Evolutionary conservation across 1,284 basidiomycete genomes (phyloP).

Genomic region (Trichosporon inkin): DNA sequence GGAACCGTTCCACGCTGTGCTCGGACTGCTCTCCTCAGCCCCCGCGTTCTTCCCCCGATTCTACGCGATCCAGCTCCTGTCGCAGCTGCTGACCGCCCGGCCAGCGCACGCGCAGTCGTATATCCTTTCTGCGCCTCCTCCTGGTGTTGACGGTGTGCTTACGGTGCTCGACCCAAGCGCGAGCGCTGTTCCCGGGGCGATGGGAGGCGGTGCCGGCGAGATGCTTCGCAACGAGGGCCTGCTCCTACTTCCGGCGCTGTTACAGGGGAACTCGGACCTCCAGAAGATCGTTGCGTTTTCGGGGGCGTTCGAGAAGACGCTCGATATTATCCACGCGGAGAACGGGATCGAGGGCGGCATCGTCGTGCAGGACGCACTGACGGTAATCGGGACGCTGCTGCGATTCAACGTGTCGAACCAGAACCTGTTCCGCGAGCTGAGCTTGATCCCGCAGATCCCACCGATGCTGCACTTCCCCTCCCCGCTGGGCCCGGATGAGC

Average conservation of each 20-base stretch:
- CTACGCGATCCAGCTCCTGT: constrained; percentile 77
- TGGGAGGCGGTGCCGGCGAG: constrained; percentile 46
- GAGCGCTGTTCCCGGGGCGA: constrained; percentile 22
- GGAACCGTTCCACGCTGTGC: constrained; percentile 68
- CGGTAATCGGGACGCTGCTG: constrained; percentile 77
- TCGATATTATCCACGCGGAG: constrained; percentile 80
- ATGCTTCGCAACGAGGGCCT: constrained; percentile 62
- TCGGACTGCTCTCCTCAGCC: constrained; percentile 63
- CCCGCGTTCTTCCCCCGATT: constrained; percentile 77
- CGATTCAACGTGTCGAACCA: constrained; percentile 94
- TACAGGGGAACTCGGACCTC: constrained; percentile 83
- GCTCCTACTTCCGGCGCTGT: constrained; percentile 73
- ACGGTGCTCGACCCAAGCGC: constrained; percentile 42
- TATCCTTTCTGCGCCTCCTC: constrained; percentile 59
- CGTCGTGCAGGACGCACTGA: constrained; percentile 79
- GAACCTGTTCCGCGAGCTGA: constrained; percentile 96
- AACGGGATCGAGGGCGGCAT: constrained; percentile 88
- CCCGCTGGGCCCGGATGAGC: constrained; percentile 59
- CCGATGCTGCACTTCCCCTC: constrained; percentile 83
- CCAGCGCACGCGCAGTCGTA: constrained; percentile 77
- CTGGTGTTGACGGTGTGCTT: constrained; percentile 46
- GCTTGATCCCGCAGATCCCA: constrained; percentile 73
- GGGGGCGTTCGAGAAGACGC: constrained; percentile 92
- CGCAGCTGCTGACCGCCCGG: constrained; percentile 71
- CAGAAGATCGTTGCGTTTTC: constrained; percentile 97